phyloP scores from a whole-genome alignment of 225 moss, liverwort and hornwort genomes.

The Pseudisothecium myosuroides region DNA sequence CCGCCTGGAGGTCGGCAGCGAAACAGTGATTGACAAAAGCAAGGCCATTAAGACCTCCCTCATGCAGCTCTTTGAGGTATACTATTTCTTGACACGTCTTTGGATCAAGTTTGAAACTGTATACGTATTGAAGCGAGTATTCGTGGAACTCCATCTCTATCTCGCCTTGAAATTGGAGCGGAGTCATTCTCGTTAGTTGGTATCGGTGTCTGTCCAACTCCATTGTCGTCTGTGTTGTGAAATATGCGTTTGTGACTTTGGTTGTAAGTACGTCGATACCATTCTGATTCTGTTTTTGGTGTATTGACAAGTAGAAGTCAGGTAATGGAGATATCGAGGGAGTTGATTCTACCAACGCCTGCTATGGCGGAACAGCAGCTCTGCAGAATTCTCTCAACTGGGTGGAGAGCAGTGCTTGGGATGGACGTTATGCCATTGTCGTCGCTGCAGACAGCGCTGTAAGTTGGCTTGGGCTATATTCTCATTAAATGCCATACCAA shows the following conservation, averaged over 20 bases:
- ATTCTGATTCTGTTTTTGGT: not conserved
- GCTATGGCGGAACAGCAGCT: conserved; percentile 97
- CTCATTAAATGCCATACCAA: not conserved
- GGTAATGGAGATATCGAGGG: conserved; percentile 96
- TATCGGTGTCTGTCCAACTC: not conserved
- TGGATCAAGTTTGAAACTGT: not conserved
- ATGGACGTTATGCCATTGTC: conserved; percentile 85
- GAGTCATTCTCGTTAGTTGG: not conserved
- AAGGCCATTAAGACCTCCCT: conserved; percentile 85
- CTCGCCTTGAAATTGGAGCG: not conserved
- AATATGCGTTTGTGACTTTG: not conserved
- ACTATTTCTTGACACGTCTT: not conserved
- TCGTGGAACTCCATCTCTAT: not conserved
- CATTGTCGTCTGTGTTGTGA: not conserved
- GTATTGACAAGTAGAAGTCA: conserved; percentile 33
- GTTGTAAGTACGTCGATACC: not conserved
- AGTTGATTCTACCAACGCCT: conserved; percentile 97
- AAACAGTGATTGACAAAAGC: conserved; percentile 94
- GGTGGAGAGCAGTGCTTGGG: conserved; percentile 98
- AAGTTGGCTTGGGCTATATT: not conserved
- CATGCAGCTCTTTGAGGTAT: conserved; percentile 82
- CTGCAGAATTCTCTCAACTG: conserved; percentile 90
- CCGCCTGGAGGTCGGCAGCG: conserved; percentile 95
- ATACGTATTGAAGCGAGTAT: not conserved
- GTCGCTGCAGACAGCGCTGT: conserved; percentile 96